Evolutionary conservation across 1,284 basidiomycete genomes (phyloP).

Genomic region (Sporisorium sorghi): DNA sequence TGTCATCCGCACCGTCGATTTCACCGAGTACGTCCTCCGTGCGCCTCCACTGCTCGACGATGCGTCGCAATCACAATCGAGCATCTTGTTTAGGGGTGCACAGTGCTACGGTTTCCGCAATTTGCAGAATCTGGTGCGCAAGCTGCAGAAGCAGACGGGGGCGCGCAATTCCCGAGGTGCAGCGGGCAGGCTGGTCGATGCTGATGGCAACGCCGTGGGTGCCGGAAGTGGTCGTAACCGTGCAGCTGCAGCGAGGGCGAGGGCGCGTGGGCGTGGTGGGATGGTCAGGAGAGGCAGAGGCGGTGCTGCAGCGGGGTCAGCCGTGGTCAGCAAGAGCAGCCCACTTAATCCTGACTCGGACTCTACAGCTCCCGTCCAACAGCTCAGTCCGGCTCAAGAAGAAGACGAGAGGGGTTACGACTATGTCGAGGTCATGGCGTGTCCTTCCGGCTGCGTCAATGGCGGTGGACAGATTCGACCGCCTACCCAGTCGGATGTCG

Average conservation of each 20-base stretch:
- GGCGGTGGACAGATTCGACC: constrained; percentile 84
- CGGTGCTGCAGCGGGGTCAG: constrained; percentile 71
- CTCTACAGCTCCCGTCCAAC: neutral
- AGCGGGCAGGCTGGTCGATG: constrained; percentile 48
- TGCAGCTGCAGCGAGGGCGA: constrained; percentile 14
- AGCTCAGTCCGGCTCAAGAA: constrained; percentile 32
- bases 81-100: constrained; percentile 86
- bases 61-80: neutral
- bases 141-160: constrained; percentile 75
- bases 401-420: constrained; percentile 78
- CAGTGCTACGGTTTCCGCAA: constrained; percentile 98
- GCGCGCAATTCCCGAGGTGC: constrained; percentile 69
- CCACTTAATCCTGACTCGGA: constrained; percentile 29
- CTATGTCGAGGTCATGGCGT: constrained; percentile 99
- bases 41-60: constrained; percentile 23
- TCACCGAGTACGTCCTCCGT: constrained; percentile 74
- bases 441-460: constrained; percentile 96
- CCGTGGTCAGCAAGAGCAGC: constrained; percentile 54
- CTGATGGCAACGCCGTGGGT: constrained; percentile 26
- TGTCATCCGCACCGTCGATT: constrained; percentile 72
- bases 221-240: constrained; percentile 3
- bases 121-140: constrained; percentile 94
- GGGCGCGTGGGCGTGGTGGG: constrained; percentile 64
- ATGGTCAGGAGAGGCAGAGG: constrained; percentile 72
- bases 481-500: constrained; percentile 34